Evolutionary conservation across 78 protist genomes (phyloP), one percentile per base, ranked within the genome.

Genomic region (Reticulomyxa filosa): DNA sequence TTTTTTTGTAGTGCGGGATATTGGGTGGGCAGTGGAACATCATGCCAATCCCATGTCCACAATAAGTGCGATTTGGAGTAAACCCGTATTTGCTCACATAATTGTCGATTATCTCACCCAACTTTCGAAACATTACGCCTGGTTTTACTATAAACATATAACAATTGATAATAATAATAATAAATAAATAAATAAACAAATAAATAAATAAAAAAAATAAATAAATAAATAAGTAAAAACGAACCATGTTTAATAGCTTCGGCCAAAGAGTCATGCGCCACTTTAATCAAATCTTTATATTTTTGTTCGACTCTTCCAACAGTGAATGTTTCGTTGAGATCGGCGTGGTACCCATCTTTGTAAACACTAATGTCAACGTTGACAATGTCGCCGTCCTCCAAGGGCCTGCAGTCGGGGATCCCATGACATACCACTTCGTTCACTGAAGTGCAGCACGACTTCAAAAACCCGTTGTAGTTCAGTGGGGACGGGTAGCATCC

Each of bases 401-500:
- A 46, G 38, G 65, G 38, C 11, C 65, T 13, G n/a, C 46, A 10
- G 25, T 59, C 48, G 23, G 98, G 98, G 26, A 93, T 93, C 57
- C 98, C 98, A 77, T 93, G 98, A 65, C 96, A 89, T 33, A 93
- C 39, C 26, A 72, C 65, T 59, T 72, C 66, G 33, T 72, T 48
- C 17, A 72, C 29, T 2, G 23, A 69, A 13, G 74, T 69, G 66
- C 74, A 69, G 59, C 66, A 57, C 0, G 67, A 59, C 46, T 69
- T 69, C 27, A 67, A 67, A 27, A 59, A 69, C 38, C 50, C 46
- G 42, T 38, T 57, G 64, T 72, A 72, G 84, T 86, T 86, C 61
- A 93, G 83, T 23, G 98, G 92, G 3, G 89, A 81, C 32, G 98
- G 98, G 62, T 93, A 93, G 0, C 79, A 68, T 32, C 73, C 73